Percentiles rank a stretch among this genome's conserved stretches.
Conservation (phyloP, 371 early-diverging fungal species). For the Apophysomyces ossiformis region DNA sequence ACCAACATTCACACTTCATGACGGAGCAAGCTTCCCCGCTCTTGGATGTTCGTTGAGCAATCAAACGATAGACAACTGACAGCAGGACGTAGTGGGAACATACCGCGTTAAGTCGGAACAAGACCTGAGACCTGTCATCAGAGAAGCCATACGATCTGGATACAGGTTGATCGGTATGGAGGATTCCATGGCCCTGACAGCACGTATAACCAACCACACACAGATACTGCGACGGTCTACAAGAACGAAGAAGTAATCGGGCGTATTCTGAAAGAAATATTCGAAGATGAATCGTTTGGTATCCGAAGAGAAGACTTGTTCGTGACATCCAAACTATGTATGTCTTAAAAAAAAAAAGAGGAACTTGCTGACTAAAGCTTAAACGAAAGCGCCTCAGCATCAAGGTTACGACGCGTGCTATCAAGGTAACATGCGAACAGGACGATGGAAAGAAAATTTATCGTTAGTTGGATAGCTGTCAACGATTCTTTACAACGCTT, state of each 20-base stretch:
- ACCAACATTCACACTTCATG: conserved; percentile 12
- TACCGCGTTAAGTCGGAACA: conserved; percentile 64
- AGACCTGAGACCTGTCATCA: conserved; percentile 51
- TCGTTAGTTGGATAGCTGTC: conserved; percentile 38
- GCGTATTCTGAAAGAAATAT: conserved; percentile 60
- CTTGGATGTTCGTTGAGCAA: conserved; percentile 20
- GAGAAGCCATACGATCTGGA: conserved; percentile 62
- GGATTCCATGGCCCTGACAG: neutral
- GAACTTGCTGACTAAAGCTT: conserved; percentile 1
- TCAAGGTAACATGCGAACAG: conserved; percentile 42
- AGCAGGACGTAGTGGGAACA: conserved; percentile 64
- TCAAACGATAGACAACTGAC: neutral
- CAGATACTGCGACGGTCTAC: conserved; percentile 81
- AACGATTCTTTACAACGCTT: conserved; percentile 64
- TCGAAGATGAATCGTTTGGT: conserved; percentile 57
- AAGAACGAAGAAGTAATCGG: conserved; percentile 89
- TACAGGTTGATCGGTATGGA: conserved; percentile 73
- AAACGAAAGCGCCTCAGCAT: conserved; percentile 69
- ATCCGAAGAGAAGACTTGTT: conserved; percentile 85
- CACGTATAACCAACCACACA: neutral
- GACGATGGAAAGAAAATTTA: neutral
- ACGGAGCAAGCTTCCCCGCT: conserved; percentile 23
- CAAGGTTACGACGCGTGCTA: conserved; percentile 77
- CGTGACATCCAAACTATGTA: conserved; percentile 93
- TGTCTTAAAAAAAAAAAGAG: conserved; percentile 7